Evolutionary conservation across 257 asterid genomes (phyloP), one percentile per base, ranked within the genome.

Genomic region (Verbascum thapsus): DNA sequence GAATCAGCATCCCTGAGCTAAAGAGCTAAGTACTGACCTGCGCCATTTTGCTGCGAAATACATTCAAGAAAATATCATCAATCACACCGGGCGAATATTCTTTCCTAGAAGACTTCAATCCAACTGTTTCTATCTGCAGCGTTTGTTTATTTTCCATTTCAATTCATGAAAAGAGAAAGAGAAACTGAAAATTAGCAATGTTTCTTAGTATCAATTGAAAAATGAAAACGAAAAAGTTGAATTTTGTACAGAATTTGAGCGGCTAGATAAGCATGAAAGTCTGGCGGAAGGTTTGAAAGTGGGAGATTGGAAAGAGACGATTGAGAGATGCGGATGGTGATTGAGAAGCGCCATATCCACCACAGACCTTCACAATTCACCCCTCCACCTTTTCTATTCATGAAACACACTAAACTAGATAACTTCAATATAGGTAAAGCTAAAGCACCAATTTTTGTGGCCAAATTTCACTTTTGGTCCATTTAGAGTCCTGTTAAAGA

Each of bases 31-130:
- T 20, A 61, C 53, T 48, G 2, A 87, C 96, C 86, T 74, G 76
- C 55, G 78, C 96, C 95, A 90, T 87, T 83, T 73, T 87, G 55
- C 72, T 71, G 50, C 97, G 90, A 74, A 90, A 90, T 22, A 85
- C 71, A 49, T 73, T 67, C 52, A 87, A 66, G 71, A 90, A 87
- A 50, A 85, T 38, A 53, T 75, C 71, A 52, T 90, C 97, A 12
- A 90, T 17, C 18, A 70, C 18, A 3, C 87, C 83, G 9, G 92
- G 87, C 32, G 72, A 41, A 48, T 84, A 77, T 53, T 80, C 80
- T 47, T 71, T 60, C 50, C 39, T 71, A 32, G 72, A 40, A 30
- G 77, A 34, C 53, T 64, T 80, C 59, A 61, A 17, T 56, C 65
- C 75, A 48, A 67, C 72, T 11, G 72, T 66, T 74, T 76, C 78